Evolutionary conservation across 257 asterid genomes (phyloP), one percentile per base, ranked within the genome.

Genomic region (Solanum stenotomum): DNA sequence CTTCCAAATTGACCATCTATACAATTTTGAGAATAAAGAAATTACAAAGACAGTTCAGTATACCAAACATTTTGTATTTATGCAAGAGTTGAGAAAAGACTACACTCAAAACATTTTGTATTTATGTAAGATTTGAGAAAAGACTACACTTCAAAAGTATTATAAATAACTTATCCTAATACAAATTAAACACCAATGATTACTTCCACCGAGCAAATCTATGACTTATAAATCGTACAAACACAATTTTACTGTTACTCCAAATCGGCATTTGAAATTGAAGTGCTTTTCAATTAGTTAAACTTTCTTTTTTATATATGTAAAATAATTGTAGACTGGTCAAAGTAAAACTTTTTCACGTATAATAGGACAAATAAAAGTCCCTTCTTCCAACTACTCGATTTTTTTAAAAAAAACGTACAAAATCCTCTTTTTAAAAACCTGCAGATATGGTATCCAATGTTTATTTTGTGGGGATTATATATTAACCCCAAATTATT

Each of bases 231-330:
- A 65, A 65, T 65, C 0, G 0, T 13, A n/a, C 4, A 1, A 65
- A 65, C 0, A n/a, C 0, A n/a, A 65, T 25, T 65, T 65, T 11
- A 65, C 2, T 3, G 4, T 65, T n/a, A 0, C 8, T 65, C 0
- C 18, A 65, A 63, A 5, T 1, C 6, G 8, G 0, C 1, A 8
- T 42, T 77, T 78, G 15, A 78, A 42, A n/a, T 27, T 38, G 11
- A 46, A 46, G 61, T 29, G 1, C 85, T 27, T 15, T 27, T 81
- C 18, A 25, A 15, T 79, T 27, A 27, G 31, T 81, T 46, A 1
- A 81, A 25, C 27, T 79, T 79, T 27, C 6, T 3, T 29, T 4
- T 16, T 8, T 7, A 6, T 52, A 18, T 18, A 18, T 52, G 29
- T 46, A 81, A 81, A 79, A 81, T 81, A 29, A 81, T 79, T 81